phyloP scores from a whole-genome alignment of 2,329 filamentous ascomycete genomes.

The Zopfia rhizophila region DNA sequence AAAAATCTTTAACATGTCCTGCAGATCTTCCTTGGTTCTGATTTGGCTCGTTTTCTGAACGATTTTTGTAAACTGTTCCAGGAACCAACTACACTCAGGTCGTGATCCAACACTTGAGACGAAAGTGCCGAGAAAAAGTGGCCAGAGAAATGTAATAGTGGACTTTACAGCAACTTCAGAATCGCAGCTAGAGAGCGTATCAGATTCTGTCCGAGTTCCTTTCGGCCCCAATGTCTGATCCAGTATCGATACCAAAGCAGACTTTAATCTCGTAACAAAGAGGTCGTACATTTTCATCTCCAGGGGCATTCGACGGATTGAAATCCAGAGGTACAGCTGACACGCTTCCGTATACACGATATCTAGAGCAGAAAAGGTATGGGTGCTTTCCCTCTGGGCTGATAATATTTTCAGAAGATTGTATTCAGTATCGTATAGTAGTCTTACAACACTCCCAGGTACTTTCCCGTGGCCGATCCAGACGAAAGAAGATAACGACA shows the following conservation, averaged over 20 bases:
- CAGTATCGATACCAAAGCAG: slow-evolving; percentile 26
- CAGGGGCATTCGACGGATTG: slow-evolving; percentile 24
- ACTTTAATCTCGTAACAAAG: slow-evolving; percentile 27
- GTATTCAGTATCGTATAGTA: slow-evolving; percentile 31
- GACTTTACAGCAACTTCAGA: background rate
- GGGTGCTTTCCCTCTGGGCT: slow-evolving; percentile 20
- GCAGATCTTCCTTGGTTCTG: too few species aligned
- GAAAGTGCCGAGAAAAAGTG: slow-evolving; percentile 28
- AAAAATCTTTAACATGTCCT: too few species aligned
- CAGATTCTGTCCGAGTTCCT: background rate
- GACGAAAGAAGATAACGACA: too few species aligned
- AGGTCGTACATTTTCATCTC: slow-evolving; percentile 31
- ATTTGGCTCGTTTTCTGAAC: too few species aligned
- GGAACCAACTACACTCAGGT: slow-evolving; percentile 32
- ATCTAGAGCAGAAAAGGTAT: slow-evolving; percentile 24
- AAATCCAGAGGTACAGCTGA: slow-evolving; percentile 32
- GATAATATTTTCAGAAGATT: slow-evolving; percentile 21
- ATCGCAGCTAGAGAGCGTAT: background rate
- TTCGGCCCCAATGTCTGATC: background rate
- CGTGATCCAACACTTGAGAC: slow-evolving; percentile 18
- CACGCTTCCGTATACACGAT: slow-evolving; percentile 28
- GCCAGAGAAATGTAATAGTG: slow-evolving; percentile 20
- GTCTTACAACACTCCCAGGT: too few species aligned
- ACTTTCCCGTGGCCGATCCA: too few species aligned
- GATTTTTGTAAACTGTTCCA: slow-evolving; percentile 25